Evolutionary conservation across 2,329 filamentous ascomycete species (phyloP), one percentile per base, ranked within the genome.

Genomic region (Microcyclosporella mali): DNA sequence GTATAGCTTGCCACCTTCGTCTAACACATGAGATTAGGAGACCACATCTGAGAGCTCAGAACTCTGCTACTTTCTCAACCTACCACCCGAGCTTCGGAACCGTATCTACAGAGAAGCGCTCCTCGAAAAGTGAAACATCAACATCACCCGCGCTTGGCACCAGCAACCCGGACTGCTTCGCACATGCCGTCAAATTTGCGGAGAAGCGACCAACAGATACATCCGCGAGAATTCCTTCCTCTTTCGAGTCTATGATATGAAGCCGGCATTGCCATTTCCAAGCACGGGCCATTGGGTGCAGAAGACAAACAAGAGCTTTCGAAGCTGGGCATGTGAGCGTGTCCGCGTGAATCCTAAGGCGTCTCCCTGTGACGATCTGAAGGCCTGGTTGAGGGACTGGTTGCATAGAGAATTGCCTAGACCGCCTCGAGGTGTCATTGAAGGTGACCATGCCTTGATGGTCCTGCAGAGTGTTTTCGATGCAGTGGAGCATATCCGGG

Each of bases 211-310:
- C 33, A 64, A 56, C 18, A 59, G 73, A 21, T 56, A 73, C 2
- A 73, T 73, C 41, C 63, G 67, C 15, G 65, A 70, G 47, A 72
- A 73, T 45, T 59, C 55, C 2, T 73, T 73, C 55, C 27, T 18
- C 7, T 16, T 40, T 3, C 7, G 3, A 31, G 21, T 40, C 33
- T 6, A 10, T 11, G 18, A 36, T n/a, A 18, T 36, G 18, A 9
- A 21, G 2, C 33, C 33, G 7, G 18, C 19, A 18, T n/a, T 25
- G 7, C 33, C 33, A 7, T n/a, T 36, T 9, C 18, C 17, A 3
- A 36, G 33, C 11, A 21, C 33, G 7, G 17, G 33, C 16, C 33
- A 36, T 18, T 36, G 33, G 33, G 25, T 25, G 17, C 10, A 36
- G 15, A 25, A 12, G 11, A 2, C 8, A 8, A 16, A 14, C 12